Evolutionary conservation across 257 asterid genomes (phyloP), one percentile per base, ranked within the genome.

Genomic region (Paraleonurus japonicus): DNA sequence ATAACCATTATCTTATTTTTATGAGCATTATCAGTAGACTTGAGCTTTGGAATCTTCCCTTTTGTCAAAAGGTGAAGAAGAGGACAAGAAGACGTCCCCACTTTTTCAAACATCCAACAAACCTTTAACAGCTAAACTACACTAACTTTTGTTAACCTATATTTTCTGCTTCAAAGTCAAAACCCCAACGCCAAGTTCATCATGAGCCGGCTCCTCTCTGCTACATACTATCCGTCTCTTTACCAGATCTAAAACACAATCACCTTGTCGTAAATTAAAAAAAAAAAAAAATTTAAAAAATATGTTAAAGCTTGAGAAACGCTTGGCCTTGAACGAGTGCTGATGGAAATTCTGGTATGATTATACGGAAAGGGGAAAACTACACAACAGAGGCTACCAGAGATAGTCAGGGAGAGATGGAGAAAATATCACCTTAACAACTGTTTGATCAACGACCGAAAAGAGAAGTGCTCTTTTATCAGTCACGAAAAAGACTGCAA

Each of bases 31-130:
- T 53, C 65, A 78, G 75, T 54, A 68, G 30, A 70, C 53, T 54
- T 66, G 24, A 71, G 67, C 65, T 74, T 61, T 61, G 72, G 95
- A 86, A 89, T 89, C 90, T 83, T 78, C 83, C 74, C 81, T 76
- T 35, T 86, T 79, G 87, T 83, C 88, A 68, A 79, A 45, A 75
- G 83, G 70, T 51, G 76, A 82, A 82, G 87, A 81, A 85, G 86
- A 78, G 76, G 92, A 92, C 95, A 86, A 85, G 85, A 80, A 65
- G 76, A 63, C 67, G 82, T 71, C 82, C 54, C 81, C 68, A 77
- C 79, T 80, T 81, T 72, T 79, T 71, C 76, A 77, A 80, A 82
- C 71, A 86, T 80, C 74, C 71, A 65, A 77, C 63, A 79, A 77
- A 50, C 62, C 79, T 78, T 81, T 60, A 66, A 70, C 81, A 66